A percentile compares a stretch with the other conserved stretches of the same genome.
phyloP scores from a whole-genome alignment of 345 rosid genomes.

The Mercurialis annua region DNA sequence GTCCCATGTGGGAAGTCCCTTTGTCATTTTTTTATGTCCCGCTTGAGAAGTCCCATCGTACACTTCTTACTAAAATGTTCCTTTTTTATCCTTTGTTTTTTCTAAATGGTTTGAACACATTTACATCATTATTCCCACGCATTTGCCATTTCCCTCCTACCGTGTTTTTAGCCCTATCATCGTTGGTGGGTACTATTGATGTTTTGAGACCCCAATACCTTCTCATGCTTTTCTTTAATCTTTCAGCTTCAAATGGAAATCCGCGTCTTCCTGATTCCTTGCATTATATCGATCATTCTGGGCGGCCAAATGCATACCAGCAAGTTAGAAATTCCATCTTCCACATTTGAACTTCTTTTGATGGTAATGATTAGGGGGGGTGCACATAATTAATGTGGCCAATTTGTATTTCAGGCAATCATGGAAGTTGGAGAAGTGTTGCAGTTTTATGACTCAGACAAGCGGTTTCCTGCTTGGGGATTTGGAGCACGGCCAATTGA shows the following conservation, averaged over 20 bases:
- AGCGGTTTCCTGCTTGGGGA: constrained; percentile 92
- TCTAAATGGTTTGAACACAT: no score
- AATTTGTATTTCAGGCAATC: constrained; percentile 54
- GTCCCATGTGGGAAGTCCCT: no score
- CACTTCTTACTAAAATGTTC: no score
- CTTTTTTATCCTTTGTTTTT: no score
- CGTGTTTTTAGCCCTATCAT: background rate
- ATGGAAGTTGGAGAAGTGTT: constrained; percentile 83
- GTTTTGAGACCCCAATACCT: background rate
- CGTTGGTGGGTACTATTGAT: background rate
- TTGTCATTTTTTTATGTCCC: no score
- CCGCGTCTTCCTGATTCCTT: constrained; percentile 87
- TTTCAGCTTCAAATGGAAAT: constrained; percentile 89
- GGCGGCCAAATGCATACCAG: constrained; percentile 69
- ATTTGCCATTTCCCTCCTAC: background rate
- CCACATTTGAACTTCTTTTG: background rate
- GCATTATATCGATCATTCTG: constrained; percentile 75
- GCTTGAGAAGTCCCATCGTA: no score
- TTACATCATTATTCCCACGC: background rate
- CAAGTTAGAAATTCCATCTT: constrained; percentile 39
- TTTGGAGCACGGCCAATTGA: constrained; percentile 98
- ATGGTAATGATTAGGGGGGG: constrained; percentile 3
- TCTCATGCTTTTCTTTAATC: constrained; percentile 2
- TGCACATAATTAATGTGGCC: background rate
- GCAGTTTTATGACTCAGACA: constrained; percentile 81